Conservation (phyloP, 2,329 filamentous ascomycete species). For the Akanthomyces dipterigenus region DNA sequence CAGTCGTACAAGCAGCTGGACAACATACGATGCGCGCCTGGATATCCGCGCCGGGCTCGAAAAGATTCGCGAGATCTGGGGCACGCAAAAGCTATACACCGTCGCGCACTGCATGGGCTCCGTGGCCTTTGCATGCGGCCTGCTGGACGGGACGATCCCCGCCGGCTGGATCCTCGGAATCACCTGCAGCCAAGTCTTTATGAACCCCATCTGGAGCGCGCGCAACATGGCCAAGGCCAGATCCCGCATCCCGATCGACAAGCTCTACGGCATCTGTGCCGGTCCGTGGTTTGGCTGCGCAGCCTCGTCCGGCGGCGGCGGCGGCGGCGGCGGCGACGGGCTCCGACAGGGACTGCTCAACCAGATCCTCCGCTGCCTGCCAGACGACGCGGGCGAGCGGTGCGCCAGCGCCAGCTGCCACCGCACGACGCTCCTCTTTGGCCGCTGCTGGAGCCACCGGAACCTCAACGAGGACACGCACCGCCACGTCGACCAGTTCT, state of each 20-base stretch:
- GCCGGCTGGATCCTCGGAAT: constrained; percentile 50
- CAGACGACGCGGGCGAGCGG: constrained; percentile 46
- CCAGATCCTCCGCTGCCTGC: constrained; percentile 52
- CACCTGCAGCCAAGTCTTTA: constrained; percentile 55
- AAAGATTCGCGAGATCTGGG: constrained; percentile 38
- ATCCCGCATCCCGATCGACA: constrained; percentile 39
- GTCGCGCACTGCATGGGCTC: constrained; percentile 59
- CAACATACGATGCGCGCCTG: constrained; percentile 52
- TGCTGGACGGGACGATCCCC: constrained; percentile 56
- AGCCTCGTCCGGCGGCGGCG: neutral
- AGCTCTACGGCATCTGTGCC: neutral
- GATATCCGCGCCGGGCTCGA: constrained; percentile 52
- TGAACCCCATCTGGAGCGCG: constrained; percentile 52
- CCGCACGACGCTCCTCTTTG: constrained; percentile 52
- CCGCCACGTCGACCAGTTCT: constrained; percentile 52
- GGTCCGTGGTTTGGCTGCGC: neutral
- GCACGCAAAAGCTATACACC: constrained; percentile 41
- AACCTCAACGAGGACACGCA: constrained; percentile 63
- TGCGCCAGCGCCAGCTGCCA: constrained; percentile 58
- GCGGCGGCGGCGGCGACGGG: too few relatives aligned
- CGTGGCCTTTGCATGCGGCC: constrained; percentile 50
- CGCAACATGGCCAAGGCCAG: constrained; percentile 56
- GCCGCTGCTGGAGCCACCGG: constrained; percentile 54
- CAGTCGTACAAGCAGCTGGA: constrained; percentile 40
- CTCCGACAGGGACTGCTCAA: constrained; percentile 25